Percentiles rank a stretch among this genome's conserved stretches.
These are phyloP conservation scores for Linnemannia exigua DNA, from an alignment of 192 early-diverging fungal genomes.

Conservation along the genomic window DNA sequence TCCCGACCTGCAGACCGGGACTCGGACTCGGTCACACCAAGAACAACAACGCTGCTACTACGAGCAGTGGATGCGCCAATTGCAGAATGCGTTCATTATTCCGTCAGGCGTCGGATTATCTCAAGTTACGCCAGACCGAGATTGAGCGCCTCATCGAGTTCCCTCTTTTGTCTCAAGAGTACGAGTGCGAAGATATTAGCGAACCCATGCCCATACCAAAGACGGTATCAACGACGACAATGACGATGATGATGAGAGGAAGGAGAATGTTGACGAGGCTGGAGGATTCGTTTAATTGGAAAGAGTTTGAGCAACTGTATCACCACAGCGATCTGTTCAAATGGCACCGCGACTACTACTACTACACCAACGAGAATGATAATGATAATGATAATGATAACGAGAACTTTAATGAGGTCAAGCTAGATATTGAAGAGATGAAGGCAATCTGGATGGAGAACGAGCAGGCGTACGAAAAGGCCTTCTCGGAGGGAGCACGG, in stretches of 20 bases:
- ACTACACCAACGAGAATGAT: background rate
- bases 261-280: background rate
- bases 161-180: background rate
- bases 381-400: background rate
- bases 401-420: background rate
- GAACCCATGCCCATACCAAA: background rate
- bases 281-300: slow-evolving; percentile 40
- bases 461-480: slow-evolving; percentile 16
- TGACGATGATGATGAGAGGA: background rate
- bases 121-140: slow-evolving; percentile 28
- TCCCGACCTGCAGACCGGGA: background rate
- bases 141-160: slow-evolving; percentile 30
- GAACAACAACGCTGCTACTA: too few species aligned
- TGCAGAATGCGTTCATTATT: slow-evolving; percentile 37
- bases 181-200: background rate
- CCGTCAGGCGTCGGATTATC: slow-evolving; percentile 10
- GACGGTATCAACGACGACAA: background rate
- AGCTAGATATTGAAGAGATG: slow-evolving; percentile 9
- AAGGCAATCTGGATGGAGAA: slow-evolving; percentile 35
- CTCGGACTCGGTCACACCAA: too few species aligned
- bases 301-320: slow-evolving; percentile 27
- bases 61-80: slow-evolving; percentile 20
- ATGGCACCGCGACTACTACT: slow-evolving; percentile 25
- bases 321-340: slow-evolving; percentile 22
- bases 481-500: slow-evolving; percentile 16